Evolutionary conservation across 257 asterid genomes (phyloP).

Genomic region (Solanum pinnatisectum): DNA sequence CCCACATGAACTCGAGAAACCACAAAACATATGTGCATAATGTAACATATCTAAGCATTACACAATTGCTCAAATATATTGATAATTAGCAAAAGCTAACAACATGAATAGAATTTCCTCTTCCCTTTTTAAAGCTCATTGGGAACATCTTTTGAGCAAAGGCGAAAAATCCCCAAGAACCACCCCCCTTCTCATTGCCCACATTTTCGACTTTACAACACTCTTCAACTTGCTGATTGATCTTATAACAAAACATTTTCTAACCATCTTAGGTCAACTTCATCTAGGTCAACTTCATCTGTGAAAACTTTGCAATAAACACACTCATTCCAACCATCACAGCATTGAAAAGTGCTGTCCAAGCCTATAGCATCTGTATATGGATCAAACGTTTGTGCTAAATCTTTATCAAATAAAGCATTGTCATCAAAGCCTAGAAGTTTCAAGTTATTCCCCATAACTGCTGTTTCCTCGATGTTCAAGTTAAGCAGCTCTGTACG

Average conservation of each 20-base stretch:
- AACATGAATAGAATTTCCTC: background rate
- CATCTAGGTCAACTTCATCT: constrained; percentile 1
- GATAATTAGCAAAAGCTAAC: background rate
- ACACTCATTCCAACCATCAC: background rate
- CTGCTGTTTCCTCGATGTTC: constrained; percentile 7
- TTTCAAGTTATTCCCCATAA: constrained; percentile 6
- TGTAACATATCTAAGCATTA: background rate
- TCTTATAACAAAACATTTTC: background rate
- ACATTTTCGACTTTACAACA: background rate
- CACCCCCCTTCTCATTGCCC: background rate
- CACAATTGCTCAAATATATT: background rate
- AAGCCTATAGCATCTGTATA: background rate
- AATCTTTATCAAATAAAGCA: background rate
- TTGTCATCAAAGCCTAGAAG: constrained; percentile 13
- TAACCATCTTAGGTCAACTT: constrained; percentile 10
- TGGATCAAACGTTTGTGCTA: background rate
- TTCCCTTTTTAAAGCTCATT: background rate
- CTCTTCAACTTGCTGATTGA: background rate
- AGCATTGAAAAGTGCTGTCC: background rate
- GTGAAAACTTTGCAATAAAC: background rate
- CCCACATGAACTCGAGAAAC: background rate
- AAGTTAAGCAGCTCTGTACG: background rate
- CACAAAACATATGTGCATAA: background rate
- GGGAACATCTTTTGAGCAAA: background rate
- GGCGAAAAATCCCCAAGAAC: background rate